phyloP scores from a whole-genome alignment of 495 filamentous ascomycete genomes.

The Aspergillus wentii region DNA sequence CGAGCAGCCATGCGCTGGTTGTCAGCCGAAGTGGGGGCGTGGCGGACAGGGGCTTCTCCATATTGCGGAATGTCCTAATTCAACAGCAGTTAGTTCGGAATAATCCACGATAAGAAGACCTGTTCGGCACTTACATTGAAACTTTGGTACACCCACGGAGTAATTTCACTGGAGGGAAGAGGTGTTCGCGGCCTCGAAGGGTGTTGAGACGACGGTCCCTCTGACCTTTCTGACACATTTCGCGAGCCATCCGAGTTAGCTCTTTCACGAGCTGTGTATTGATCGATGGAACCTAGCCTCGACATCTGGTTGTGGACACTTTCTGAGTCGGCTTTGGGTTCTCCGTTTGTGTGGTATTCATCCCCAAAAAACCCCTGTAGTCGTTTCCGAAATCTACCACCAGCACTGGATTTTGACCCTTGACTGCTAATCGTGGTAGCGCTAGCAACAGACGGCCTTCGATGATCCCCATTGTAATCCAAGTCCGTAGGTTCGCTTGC shows the following conservation, averaged over 20 bases:
- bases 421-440: constrained; percentile 84
- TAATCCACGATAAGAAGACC: constrained; percentile 3
- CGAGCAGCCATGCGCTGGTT: constrained; percentile 55
- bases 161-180: constrained; percentile 88
- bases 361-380: constrained; percentile 85
- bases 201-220: constrained; percentile 58
- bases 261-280: constrained; percentile 56
- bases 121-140: constrained; percentile 54
- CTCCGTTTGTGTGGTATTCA: constrained; percentile 58
- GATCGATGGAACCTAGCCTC: constrained; percentile 52
- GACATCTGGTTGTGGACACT: constrained; percentile 46
- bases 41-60: constrained; percentile 76
- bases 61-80: constrained; percentile 70
- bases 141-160: constrained; percentile 93
- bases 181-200: constrained; percentile 73
- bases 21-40: constrained; percentile 65
- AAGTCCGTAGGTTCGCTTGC: constrained; percentile 65
- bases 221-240: constrained; percentile 44
- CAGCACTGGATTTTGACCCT: constrained; percentile 75
- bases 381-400: constrained; percentile 67
- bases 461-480: constrained; percentile 63
- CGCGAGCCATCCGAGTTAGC: constrained; percentile 65
- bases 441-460: constrained; percentile 86
- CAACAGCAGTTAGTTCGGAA: not conserved
- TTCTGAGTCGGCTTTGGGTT: constrained; percentile 70